phyloP scores from a whole-genome alignment of 2,329 filamentous ascomycete species.

The Trichophyton benhamiae region DNA sequence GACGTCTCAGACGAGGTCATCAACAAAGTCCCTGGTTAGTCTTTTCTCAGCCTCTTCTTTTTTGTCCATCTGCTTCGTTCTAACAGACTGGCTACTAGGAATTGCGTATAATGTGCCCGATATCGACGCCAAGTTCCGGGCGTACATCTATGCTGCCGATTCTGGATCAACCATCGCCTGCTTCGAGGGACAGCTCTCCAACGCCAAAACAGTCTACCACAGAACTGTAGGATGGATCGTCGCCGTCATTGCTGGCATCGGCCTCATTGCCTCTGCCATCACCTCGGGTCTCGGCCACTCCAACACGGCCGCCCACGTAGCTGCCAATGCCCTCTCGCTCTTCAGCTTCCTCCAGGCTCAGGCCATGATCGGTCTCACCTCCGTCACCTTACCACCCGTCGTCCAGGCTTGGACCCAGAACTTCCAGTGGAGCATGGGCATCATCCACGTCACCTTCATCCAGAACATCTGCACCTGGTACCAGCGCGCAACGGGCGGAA shows the following conservation, averaged over 20 bases:
- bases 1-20: constrained; percentile 46
- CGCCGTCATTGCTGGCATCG: constrained; percentile 74
- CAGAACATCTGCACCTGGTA: constrained; percentile 91
- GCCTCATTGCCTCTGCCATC: constrained; percentile 71
- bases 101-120: constrained; percentile 86
- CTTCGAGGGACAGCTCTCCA: constrained; percentile 76
- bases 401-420: constrained; percentile 92
- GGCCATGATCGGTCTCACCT: constrained; percentile 76
- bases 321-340: constrained; percentile 83
- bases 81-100: constrained; percentile 25
- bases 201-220: constrained; percentile 84
- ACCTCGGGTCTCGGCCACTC: constrained; percentile 84
- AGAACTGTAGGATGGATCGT: constrained; percentile 80
- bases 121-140: constrained; percentile 70
- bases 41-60: neutral
- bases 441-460: constrained; percentile 77
- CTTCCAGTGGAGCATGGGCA: constrained; percentile 97
- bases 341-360: constrained; percentile 92
- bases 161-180: constrained; percentile 61
- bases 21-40: constrained; percentile 53
- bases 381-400: constrained; percentile 70
- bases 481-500: constrained; percentile 82
- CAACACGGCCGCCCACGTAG: constrained; percentile 88
- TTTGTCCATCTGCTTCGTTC: neutral
- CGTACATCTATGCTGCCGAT: constrained; percentile 63